Evolutionary conservation across 2,329 filamentous ascomycete species (phyloP).

Genomic region (Rhytidhysteron rufulum): DNA sequence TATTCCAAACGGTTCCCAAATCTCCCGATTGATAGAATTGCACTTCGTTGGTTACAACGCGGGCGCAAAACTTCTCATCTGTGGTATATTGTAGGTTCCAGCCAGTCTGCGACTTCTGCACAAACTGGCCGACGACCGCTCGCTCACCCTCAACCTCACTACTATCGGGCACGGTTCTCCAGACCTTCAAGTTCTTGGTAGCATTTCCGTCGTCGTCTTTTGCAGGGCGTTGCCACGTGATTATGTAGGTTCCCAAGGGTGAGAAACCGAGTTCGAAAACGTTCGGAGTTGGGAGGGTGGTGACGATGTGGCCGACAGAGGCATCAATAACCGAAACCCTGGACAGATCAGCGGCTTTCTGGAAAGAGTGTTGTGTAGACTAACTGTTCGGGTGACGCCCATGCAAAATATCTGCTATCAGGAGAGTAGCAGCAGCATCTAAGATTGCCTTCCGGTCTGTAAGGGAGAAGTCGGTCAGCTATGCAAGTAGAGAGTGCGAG

Average conservation of each 20-base stretch:
- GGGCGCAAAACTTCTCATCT: conserved; percentile 90
- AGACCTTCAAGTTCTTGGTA: conserved; percentile 94
- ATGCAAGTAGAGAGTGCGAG: too few species aligned
- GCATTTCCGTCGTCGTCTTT: conserved; percentile 95
- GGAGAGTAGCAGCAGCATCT: conserved; percentile 94
- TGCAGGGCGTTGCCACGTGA: conserved; percentile 89
- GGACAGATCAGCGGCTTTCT: conserved; percentile 4
- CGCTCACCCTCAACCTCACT: conserved; percentile 62
- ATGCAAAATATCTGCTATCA: conserved; percentile 93
- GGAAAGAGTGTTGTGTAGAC: conserved; percentile 12
- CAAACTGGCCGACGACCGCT: conserved; percentile 76
- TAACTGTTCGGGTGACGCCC: conserved; percentile 76
- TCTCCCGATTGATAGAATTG: conserved; percentile 93
- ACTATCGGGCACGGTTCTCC: conserved; percentile 73
- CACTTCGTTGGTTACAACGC: conserved; percentile 92
- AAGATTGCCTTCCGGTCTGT: conserved; percentile 84
- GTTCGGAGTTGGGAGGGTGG: conserved; percentile 72
- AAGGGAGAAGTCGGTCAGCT: conserved; percentile 10
- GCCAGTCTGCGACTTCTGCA: conserved; percentile 91
- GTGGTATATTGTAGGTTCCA: conserved; percentile 97
- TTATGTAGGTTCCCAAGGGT: conserved; percentile 84
- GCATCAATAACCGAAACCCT: conserved; percentile 83
- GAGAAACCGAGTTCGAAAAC: conserved; percentile 96
- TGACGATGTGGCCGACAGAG: conserved; percentile 68
- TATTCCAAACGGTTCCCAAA: conserved; percentile 86